Evolutionary conservation across 768 basidiomycete genomes (phyloP), one percentile per base, ranked within the genome.

Genomic region (Auricularia heimuer): DNA sequence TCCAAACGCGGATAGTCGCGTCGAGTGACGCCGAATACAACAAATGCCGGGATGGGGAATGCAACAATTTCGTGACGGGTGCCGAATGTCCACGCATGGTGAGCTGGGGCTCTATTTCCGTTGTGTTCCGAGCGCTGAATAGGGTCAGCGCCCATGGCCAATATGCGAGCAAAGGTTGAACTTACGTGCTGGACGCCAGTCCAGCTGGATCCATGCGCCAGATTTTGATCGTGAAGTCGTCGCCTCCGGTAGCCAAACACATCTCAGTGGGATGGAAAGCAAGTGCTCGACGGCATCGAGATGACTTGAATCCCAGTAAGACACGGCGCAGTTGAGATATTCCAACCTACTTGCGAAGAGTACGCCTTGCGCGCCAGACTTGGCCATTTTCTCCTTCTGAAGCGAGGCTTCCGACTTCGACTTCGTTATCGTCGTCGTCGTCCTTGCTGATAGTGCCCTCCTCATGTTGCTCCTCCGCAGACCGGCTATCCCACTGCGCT

Each of bases 11-110:
- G 71, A 98, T 92, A 3, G 93, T 94, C 8, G 92, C 89, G 74
- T 99, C 97, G 54, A 98, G 79, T 0, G 94, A 97, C 12, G 91
- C 93, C 7, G 94, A 95, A 75, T 94, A 96, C 54, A 99, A 77
- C 14, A 89, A 76, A 45, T 86, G 84, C 67, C 86, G 87, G 8
- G 85, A 82, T 2, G 91, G 86, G 2, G 92, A 85, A 71, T 92
- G 85, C 36, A 90, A 83, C 29, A 98, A 81, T 37, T 89, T 84
- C 1, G 96, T 98, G 70, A 98, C 89, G 42, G 92, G 85, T 11
- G 89, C 89, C 14, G 93, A 91, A 75, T 98, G 97, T 3, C 94
- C 94, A 14, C 97, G 90, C 64, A 92, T 85, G 1, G 97, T 98
- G 47, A 95, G 80, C 71, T 94, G 88, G 1, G 97, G 96, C 71